These are phyloP conservation scores for Phytophthora fragariaefolia DNA, from an alignment of 352 stramenopile genomes.

Conservation along the genomic window DNA sequence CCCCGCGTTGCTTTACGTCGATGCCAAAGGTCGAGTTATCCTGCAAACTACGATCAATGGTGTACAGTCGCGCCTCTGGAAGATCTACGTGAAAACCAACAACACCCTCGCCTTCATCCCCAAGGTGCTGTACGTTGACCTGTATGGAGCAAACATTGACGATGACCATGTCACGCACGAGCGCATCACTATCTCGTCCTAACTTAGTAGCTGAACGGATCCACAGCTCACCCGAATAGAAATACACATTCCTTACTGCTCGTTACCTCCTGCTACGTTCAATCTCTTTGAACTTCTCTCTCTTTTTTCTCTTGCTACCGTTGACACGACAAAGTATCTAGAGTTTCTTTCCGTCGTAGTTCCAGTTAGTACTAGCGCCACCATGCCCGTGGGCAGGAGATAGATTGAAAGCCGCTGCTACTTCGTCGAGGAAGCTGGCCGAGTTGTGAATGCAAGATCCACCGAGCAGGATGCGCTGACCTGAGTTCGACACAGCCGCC, in stretches of 20 bases:
- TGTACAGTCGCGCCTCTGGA: conserved; percentile 60
- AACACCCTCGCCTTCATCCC: conserved; percentile 67
- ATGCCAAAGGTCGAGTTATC: conserved; percentile 57
- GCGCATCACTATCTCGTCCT: conserved; percentile 57
- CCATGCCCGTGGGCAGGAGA: conserved; percentile 19
- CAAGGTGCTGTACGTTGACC: conserved; percentile 79
- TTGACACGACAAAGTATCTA: conserved; percentile 18
- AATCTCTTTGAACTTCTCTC: not conserved
- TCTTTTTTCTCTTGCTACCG: conserved; percentile 5
- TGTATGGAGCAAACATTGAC: conserved; percentile 65
- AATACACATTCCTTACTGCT: conserved; percentile 39
- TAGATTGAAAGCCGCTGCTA: conserved; percentile 77
- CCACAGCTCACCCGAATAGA: conserved; percentile 24
- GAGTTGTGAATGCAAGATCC: conserved; percentile 98
- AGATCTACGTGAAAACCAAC: conserved; percentile 76
- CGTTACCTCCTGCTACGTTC: conserved; percentile 24
- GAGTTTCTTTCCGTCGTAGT: conserved; percentile 74
- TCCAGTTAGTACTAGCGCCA: conserved; percentile 38
- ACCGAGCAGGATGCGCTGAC: conserved; percentile 93
- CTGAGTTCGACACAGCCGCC: conserved; percentile 58
- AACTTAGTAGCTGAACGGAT: conserved; percentile 15
- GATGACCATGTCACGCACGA: conserved; percentile 66
- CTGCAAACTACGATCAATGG: conserved; percentile 65
- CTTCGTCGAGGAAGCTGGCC: conserved; percentile 96
- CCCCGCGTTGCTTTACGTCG: conserved; percentile 60